These are phyloP conservation scores for Alternaria consortialis DNA, from an alignment of 2,329 filamentous ascomycete species.

Conservation along the genomic window DNA sequence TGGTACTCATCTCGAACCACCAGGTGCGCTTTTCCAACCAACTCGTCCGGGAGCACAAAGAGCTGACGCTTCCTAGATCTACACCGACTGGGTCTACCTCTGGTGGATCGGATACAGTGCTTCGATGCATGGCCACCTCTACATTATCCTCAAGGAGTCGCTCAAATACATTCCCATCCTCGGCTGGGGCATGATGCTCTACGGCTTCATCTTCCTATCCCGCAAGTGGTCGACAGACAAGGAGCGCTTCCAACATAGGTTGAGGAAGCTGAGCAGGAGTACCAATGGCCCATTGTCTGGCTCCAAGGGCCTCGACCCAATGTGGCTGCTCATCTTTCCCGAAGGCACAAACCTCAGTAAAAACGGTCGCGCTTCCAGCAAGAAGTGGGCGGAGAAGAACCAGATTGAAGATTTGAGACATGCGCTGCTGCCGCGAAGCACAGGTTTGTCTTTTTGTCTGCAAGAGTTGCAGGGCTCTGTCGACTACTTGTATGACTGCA, in stretches of 20 bases:
- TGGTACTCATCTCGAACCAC: slow-evolving; percentile 86
- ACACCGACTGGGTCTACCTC: slow-evolving; percentile 91
- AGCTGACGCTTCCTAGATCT: slow-evolving; percentile 63
- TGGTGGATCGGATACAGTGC: slow-evolving; percentile 90
- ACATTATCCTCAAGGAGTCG: slow-evolving; percentile 90
- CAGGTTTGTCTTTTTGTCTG: slow-evolving; percentile 81
- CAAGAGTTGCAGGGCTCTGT: slow-evolving; percentile 77
- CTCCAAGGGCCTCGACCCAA: slow-evolving; percentile 70
- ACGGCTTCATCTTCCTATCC: slow-evolving; percentile 92
- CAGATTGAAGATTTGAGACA: slow-evolving; percentile 75
- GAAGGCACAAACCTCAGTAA: slow-evolving; percentile 83
- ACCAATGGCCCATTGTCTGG: slow-evolving; percentile 52
- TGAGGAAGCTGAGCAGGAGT: slow-evolving; percentile 72
- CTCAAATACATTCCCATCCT: slow-evolving; percentile 84
- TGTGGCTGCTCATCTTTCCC: slow-evolving; percentile 90
- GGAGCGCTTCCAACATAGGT: slow-evolving; percentile 75
- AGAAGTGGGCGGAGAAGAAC: slow-evolving; percentile 79
- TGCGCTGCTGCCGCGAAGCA: slow-evolving; percentile 78
- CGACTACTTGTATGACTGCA: slow-evolving; percentile 91
- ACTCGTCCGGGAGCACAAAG: not conserved
- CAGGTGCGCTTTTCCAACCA: slow-evolving; percentile 57
- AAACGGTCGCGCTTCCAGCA: slow-evolving; percentile 75
- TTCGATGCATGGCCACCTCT: slow-evolving; percentile 82
- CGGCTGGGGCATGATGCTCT: slow-evolving; percentile 84
- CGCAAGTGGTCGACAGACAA: slow-evolving; percentile 86